Evolutionary conservation across 352 stramenopile species (phyloP).

Genomic region (Phytopythium aichiense): DNA sequence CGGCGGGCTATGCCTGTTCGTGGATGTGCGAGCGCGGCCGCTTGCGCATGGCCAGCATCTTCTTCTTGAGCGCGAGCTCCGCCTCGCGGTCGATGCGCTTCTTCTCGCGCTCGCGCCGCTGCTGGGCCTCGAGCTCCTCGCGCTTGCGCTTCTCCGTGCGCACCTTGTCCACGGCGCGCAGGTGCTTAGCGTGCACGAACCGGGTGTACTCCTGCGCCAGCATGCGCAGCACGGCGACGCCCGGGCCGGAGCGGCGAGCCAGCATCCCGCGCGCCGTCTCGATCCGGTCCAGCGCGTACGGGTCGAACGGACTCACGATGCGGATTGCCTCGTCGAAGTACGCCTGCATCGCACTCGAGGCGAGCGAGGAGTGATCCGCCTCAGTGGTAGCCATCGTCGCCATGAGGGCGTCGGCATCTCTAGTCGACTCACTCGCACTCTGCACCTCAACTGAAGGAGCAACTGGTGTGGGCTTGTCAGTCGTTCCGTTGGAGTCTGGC

Average conservation of each 20-base stretch:
- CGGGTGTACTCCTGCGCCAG: constrained; percentile 83
- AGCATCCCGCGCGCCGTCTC: constrained; percentile 61
- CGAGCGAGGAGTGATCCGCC: constrained; percentile 10
- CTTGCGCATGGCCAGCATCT: constrained; percentile 81
- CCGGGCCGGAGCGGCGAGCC: constrained; percentile 47
- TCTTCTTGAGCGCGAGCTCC: constrained; percentile 65
- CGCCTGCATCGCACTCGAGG: constrained; percentile 32
- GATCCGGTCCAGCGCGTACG: constrained; percentile 65
- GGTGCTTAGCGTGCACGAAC: constrained; percentile 83
- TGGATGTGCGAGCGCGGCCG: constrained; percentile 51
- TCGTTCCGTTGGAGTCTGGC: background rate
- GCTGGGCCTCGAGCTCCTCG: constrained; percentile 55
- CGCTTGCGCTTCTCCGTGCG: constrained; percentile 66
- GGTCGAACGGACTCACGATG: constrained; percentile 59
- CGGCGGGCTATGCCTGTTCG: constrained; percentile 11
- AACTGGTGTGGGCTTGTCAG: background rate
- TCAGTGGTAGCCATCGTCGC: background rate
- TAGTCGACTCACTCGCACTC: background rate
- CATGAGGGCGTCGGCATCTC: background rate
- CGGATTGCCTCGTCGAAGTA: constrained; percentile 65
- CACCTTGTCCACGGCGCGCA: constrained; percentile 64
- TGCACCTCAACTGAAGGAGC: background rate
- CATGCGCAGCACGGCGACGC: constrained; percentile 57
- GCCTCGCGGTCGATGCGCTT: constrained; percentile 67
- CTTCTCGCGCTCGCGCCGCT: constrained; percentile 51